A percentile compares a stretch with the other conserved stretches of the same genome.
Evolutionary conservation across 306 rosid species (phyloP).

Genomic region (Pterocarpus santalinus): DNA sequence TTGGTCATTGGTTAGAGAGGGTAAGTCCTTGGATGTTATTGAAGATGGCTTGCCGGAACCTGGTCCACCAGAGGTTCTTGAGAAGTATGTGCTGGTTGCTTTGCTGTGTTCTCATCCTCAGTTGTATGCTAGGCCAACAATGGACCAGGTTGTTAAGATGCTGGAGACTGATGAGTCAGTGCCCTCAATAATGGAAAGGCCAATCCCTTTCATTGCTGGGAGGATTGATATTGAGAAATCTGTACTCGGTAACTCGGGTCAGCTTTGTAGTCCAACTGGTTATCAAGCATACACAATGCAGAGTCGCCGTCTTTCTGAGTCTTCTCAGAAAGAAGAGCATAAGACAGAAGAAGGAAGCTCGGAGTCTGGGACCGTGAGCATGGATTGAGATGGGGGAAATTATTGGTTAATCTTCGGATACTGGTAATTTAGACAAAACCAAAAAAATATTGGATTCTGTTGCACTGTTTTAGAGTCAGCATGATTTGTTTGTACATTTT

Average conservation of each 20-base stretch:
- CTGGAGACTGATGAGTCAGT: constrained; percentile 80
- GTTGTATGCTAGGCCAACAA: constrained; percentile 91
- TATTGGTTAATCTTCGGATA: neutral
- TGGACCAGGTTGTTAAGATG: constrained; percentile 98
- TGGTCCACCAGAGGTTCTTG: constrained; percentile 72
- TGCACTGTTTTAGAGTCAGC: constrained; percentile 39
- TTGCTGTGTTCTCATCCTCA: constrained; percentile 96
- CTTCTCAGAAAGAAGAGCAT: constrained; percentile 26
- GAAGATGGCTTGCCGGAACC: constrained; percentile 79
- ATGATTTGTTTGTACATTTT: constrained; percentile 50
- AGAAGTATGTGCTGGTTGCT: constrained; percentile 85
- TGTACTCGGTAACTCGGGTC: constrained; percentile 64
- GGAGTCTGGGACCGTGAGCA: constrained; percentile 33
- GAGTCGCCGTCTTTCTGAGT: constrained; percentile 40
- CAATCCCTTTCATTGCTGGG: constrained; percentile 77
- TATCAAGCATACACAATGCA: constrained; percentile 63
- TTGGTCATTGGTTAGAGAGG: constrained; percentile 81
- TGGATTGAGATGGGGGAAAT: constrained; percentile 36
- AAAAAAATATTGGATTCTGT: constrained; percentile 30
- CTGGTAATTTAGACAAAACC: neutral
- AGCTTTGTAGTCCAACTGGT: constrained; percentile 67
- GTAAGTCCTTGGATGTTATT: constrained; percentile 76
- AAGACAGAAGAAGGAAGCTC: constrained; percentile 49
- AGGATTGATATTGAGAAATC: constrained; percentile 79
- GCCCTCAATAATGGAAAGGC: constrained; percentile 83